Percentiles rank a stretch among this genome's conserved stretches.
Evolutionary conservation across 139 green algal species (phyloP).

Genomic region (Chlamydomonas sp.): DNA sequence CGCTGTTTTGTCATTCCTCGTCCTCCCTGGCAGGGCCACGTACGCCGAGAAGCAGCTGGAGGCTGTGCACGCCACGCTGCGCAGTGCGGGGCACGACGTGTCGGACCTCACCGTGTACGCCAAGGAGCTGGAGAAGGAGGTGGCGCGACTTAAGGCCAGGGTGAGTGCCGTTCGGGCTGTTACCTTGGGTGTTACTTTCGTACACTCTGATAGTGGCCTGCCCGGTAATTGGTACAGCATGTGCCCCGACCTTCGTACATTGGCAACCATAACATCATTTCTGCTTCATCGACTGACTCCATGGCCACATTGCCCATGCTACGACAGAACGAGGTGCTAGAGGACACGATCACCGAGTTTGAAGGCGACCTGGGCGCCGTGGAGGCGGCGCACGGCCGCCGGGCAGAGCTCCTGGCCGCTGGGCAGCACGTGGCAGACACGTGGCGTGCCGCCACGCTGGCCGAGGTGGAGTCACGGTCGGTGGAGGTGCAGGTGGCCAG

Average conservation of each 20-base stretch:
- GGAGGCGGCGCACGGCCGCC: not conserved
- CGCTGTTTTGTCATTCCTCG: not conserved
- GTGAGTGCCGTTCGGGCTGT: not conserved
- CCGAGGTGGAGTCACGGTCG: not conserved
- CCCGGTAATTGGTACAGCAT: not conserved
- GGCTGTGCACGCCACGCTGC: not conserved
- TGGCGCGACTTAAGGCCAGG: not conserved
- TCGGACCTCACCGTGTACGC: conserved; percentile 6
- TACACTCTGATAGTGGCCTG: not conserved
- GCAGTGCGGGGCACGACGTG: not conserved
- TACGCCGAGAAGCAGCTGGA: conserved; percentile 21
- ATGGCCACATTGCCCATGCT: not conserved
- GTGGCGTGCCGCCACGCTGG: not conserved
- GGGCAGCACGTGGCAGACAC: not conserved
- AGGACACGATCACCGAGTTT: conserved; percentile 17
- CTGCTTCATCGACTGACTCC: not conserved
- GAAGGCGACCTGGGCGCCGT: conserved; percentile 16
- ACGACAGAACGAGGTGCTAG: conserved; percentile 12
- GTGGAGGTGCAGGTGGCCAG: not conserved
- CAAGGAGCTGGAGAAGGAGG: conserved; percentile 28
- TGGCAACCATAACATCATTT: not conserved
- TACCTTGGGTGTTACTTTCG: not conserved
- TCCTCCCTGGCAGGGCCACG: not conserved
- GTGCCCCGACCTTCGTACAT: not conserved
- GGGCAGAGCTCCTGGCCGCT: not conserved